Conservation (phyloP, 345 rosid genomes). For the Capsella bursapastoris region DNA sequence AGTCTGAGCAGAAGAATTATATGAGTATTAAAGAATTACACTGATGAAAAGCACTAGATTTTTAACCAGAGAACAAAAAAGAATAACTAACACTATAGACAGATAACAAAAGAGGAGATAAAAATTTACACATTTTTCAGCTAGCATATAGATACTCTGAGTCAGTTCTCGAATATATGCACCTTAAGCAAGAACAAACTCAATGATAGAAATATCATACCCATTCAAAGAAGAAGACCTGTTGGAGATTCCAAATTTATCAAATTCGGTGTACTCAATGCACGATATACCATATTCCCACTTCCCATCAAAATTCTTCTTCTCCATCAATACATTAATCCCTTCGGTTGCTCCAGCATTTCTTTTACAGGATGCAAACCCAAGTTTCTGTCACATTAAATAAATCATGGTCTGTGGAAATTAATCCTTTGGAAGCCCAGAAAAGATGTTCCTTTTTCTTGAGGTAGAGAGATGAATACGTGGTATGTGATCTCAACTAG, state of each 20-base stretch:
- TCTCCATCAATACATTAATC: constrained; percentile 82
- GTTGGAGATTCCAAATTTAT: constrained; percentile 67
- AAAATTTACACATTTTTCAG: background rate
- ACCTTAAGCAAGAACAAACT: constrained; percentile 18
- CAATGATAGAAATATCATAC: constrained; percentile 41
- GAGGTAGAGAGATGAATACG: constrained; percentile 10
- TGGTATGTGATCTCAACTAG: background rate
- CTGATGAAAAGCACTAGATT: constrained; percentile 1
- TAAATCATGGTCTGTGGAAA: constrained; percentile 21
- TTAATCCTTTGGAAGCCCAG: constrained; percentile 9
- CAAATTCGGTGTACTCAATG: constrained; percentile 90
- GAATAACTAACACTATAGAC: background rate
- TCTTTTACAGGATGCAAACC: constrained; percentile 89
- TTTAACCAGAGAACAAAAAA: constrained; percentile 12
- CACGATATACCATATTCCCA: constrained; percentile 97
- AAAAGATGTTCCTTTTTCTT: background rate
- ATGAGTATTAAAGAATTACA: background rate
- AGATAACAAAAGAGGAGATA: constrained; percentile 10
- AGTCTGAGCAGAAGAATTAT: constrained; percentile 9
- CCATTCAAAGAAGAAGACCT: constrained; percentile 49
- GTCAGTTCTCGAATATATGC: background rate
- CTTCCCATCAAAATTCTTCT: constrained; percentile 74
- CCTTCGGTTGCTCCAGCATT: constrained; percentile 87
- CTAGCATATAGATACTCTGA: constrained; percentile 10
- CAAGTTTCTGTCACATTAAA: constrained; percentile 69